Percentiles rank a stretch among this genome's conserved stretches.
phyloP scores from a whole-genome alignment of 495 filamentous ascomycete species.

The Neurospora pannonica region DNA sequence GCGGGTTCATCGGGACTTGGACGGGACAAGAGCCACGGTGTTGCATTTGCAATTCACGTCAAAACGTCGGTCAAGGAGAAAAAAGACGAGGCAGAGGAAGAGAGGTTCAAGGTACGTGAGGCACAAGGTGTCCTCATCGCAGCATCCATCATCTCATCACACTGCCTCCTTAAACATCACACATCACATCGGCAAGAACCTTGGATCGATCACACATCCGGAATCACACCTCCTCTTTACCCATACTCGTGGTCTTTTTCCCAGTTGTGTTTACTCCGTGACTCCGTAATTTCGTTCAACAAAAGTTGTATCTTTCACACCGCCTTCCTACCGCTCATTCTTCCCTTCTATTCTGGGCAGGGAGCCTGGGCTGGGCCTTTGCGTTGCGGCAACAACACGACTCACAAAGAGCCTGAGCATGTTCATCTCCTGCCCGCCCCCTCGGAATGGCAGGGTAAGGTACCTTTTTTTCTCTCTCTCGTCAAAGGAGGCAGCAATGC shows the following conservation, averaged over 20 bases:
- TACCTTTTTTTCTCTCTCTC: neutral
- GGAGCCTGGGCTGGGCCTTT: neutral
- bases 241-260: neutral
- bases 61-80: neutral
- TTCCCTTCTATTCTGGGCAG: neutral
- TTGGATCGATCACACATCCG: neutral
- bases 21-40: neutral
- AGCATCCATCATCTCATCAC: neutral
- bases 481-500: neutral
- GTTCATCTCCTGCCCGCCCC: neutral
- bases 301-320: neutral
- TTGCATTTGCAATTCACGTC: neutral
- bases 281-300: neutral
- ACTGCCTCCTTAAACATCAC: neutral
- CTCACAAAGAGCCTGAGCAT: neutral
- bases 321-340: neutral
- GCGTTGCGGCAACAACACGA: neutral
- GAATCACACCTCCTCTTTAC: neutral
- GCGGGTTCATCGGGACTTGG: neutral
- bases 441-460: neutral
- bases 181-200: neutral
- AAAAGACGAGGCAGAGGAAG: neutral
- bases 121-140: neutral
- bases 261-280: neutral
- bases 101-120: neutral